These are phyloP conservation scores for Phylloporus arenicola DNA, from an alignment of 768 basidiomycete species.

Conservation along the genomic window DNA sequence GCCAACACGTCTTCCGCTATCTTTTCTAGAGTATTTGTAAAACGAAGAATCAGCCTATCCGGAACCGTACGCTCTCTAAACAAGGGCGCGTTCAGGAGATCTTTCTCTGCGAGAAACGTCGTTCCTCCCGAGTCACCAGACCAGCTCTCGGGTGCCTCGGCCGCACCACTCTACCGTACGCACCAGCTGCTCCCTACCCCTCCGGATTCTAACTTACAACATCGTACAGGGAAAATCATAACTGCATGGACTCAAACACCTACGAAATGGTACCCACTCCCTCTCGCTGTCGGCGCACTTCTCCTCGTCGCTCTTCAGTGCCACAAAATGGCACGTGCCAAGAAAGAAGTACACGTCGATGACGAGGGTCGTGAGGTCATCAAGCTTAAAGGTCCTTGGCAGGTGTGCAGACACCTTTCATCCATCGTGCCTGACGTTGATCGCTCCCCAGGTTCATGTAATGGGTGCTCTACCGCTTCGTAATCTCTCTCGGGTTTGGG, in stretches of 20 bases:
- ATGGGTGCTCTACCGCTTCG: constrained; percentile 91
- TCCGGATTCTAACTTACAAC: constrained; percentile 6
- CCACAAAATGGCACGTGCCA: constrained; percentile 48
- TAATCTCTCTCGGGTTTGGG: constrained; percentile 96
- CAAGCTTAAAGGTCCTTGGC: constrained; percentile 86
- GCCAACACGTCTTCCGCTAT: constrained; percentile 31
- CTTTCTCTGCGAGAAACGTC: constrained; percentile 23
- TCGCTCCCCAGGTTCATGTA: constrained; percentile 72
- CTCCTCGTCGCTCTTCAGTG: constrained; percentile 77
- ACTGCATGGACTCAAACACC: constrained; percentile 83
- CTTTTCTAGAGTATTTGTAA: constrained; percentile 29
- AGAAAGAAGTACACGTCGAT: constrained; percentile 68
- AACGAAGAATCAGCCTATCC: constrained; percentile 28
- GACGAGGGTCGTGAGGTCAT: constrained; percentile 80
- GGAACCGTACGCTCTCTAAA: constrained; percentile 29
- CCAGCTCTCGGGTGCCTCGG: constrained; percentile 34
- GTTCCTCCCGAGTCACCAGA: constrained; percentile 39
- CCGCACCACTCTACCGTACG: constrained; percentile 46
- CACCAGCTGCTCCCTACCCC: background rate
- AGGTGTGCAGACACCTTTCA: constrained; percentile 44
- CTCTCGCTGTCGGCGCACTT: constrained; percentile 85
- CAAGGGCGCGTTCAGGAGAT: constrained; percentile 19
- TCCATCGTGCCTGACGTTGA: background rate
- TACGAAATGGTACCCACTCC: constrained; percentile 93
- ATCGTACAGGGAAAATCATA: constrained; percentile 50